Evolutionary conservation across 164 flowering plant species (phyloP).

Genomic region (Stephania cephalantha): DNA sequence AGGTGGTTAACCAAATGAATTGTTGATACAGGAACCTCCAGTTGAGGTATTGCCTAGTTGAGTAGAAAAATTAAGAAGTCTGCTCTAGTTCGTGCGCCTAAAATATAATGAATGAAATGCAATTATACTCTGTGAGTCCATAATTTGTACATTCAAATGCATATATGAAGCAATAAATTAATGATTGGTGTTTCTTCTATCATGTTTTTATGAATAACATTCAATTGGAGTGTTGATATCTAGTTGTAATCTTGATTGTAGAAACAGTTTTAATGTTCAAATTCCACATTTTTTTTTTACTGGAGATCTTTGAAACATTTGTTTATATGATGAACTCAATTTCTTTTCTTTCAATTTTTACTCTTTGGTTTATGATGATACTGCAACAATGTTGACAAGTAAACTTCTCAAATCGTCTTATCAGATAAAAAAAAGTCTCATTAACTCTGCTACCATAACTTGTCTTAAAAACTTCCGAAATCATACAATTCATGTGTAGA

Average conservation of each 20-base stretch:
- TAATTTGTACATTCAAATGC: neutral
- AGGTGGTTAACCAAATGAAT: neutral
- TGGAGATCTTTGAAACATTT: neutral
- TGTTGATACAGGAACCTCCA: neutral
- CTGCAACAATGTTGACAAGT: too few relatives aligned
- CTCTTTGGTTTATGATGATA: neutral
- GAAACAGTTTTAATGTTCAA: too few relatives aligned
- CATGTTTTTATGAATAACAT: too few relatives aligned
- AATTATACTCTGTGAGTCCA: neutral
- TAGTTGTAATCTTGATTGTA: too few relatives aligned
- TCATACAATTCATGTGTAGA: constrained; percentile 34
- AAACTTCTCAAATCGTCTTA: neutral
- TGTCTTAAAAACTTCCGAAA: neutral
- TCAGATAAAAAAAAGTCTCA: neutral
- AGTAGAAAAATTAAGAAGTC: neutral
- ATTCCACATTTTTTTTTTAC: neutral
- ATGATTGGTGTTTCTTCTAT: too few relatives aligned
- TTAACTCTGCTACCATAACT: neutral
- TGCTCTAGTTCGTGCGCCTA: neutral
- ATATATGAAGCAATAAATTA: neutral
- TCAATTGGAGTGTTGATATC: too few relatives aligned
- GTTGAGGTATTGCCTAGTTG: neutral
- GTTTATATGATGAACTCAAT: neutral
- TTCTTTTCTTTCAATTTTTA: too few relatives aligned
- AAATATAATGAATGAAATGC: neutral